Evolutionary conservation across 768 basidiomycete genomes (phyloP).

Genomic region (Suillus subalutaceus): DNA sequence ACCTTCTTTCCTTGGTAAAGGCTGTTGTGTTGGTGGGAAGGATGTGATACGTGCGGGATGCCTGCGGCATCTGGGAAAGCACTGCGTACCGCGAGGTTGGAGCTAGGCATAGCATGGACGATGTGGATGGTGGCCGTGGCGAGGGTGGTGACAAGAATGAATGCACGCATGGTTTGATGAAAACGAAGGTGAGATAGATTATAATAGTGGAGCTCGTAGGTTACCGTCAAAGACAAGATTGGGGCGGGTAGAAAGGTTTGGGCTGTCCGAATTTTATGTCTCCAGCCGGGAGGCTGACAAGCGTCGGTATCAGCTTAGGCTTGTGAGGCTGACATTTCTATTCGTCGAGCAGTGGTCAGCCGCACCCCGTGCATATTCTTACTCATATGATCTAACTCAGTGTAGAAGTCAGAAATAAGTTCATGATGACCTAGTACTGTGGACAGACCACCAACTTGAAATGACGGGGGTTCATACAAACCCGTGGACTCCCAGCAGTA

Average conservation of each 20-base stretch:
- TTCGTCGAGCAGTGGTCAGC: not conserved
- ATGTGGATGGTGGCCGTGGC: slow-evolving; percentile 18
- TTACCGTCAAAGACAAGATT: not conserved
- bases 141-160: slow-evolving; percentile 29
- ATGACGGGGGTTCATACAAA: not conserved
- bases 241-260: not conserved
- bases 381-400: not conserved
- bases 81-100: slow-evolving; percentile 23
- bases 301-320: not conserved
- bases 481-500: not conserved
- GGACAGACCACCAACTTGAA: not conserved
- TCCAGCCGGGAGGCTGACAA: not conserved
- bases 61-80: slow-evolving; percentile 21
- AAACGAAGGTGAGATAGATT: not conserved
- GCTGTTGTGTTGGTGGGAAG: slow-evolving; percentile 34
- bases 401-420: not conserved
- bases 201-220: not conserved
- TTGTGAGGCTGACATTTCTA: not conserved
- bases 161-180: slow-evolving; percentile 27
- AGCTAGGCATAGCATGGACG: slow-evolving; percentile 26
- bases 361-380: not conserved
- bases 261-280: not conserved
- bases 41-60: slow-evolving; percentile 29
- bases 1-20: slow-evolving; percentile 14
- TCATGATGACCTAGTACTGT: not conserved